Base-by-base conservation (phyloP, 2,329 filamentous ascomycete genomes). In the Tolypocladium sp. region DNA sequence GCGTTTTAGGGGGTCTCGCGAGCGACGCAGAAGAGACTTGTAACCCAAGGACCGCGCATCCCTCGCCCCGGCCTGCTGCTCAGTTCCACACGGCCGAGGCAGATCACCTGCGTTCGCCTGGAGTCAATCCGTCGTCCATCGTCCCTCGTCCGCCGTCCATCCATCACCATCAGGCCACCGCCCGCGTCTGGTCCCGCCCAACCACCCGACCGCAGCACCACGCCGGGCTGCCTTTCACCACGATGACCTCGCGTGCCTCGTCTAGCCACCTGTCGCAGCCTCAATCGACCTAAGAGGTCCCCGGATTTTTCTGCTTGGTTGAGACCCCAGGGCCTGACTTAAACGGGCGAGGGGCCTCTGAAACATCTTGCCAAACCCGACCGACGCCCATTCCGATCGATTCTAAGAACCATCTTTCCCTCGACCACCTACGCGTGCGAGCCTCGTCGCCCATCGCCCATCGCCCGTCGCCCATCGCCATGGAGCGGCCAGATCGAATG, bases 401-500 rank as follows among this genome's bases (percentile, higher is more conserved):
- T 67, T 37, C 35, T 62, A 57, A 57, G 58, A 60, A 60, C 46
- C 61, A 33, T 41, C 37, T 37, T 20, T 30, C 51, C 30, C 57
- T 54, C 60, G 30, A 57, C 56, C 57, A 42, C 58, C n/a, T 57
- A 41, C 63, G 46, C 52, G 55, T 33, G 56, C 55, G 55, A 57
- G 25, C 40, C 20, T 55, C 44, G n/a, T 35, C 57, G 30, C 46
- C 56, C 10, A 25, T 56, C 44, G 60, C 59, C 61, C 62, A 61
- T 61, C 66, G 59, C 62, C 61, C 10, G 17, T 57, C 44, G 59
- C 58, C 62, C 63, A 61, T 61, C 66, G 59, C 62, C 62, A 74
- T 74, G 72, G 71, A 74, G 61, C 68, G 70, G 63, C 65, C 65
- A 62, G 72, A 73, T 57, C 67, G 71, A 68, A 66, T 66, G 61